Evolutionary conservation across 192 early-diverging fungal genomes (phyloP).

Genomic region (Diversispora eburnea): DNA sequence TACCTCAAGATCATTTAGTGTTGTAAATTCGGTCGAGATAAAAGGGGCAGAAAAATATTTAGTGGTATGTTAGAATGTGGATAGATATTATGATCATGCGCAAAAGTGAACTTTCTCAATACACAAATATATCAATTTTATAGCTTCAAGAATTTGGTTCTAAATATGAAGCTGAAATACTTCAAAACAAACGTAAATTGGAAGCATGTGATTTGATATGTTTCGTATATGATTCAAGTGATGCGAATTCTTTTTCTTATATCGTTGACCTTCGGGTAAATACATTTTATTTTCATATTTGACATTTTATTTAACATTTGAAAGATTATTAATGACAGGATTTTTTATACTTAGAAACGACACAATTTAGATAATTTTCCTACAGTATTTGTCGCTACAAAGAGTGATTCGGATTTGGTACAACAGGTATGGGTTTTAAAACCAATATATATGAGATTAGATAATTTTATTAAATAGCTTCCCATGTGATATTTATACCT

Average conservation of each 20-base stretch:
- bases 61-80: constrained; percentile 56
- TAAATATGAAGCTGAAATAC: constrained; percentile 79
- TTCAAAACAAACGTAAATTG: constrained; percentile 82
- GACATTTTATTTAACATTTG: constrained; percentile 2
- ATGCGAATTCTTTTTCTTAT: constrained; percentile 92
- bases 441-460: too few relatives aligned
- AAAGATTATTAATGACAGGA: background rate
- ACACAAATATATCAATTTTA: background rate
- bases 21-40: constrained; percentile 94
- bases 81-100: constrained; percentile 6
- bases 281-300: background rate
- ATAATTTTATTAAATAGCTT: background rate
- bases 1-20: constrained; percentile 70
- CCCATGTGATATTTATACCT: background rate
- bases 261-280: constrained; percentile 75
- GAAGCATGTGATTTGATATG: constrained; percentile 89
- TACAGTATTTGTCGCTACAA: constrained; percentile 90
- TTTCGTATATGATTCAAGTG: constrained; percentile 93
- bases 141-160: constrained; percentile 92
- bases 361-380: constrained; percentile 84
- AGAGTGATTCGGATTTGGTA: constrained; percentile 89
- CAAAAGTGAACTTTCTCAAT: background rate
- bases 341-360: constrained; percentile 54
- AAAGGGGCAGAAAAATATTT: constrained; percentile 92
- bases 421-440: constrained; percentile 49